These are phyloP conservation scores for Acanthamoeba royreba DNA, from an alignment of 208 protist species.

Conservation along the genomic window DNA sequence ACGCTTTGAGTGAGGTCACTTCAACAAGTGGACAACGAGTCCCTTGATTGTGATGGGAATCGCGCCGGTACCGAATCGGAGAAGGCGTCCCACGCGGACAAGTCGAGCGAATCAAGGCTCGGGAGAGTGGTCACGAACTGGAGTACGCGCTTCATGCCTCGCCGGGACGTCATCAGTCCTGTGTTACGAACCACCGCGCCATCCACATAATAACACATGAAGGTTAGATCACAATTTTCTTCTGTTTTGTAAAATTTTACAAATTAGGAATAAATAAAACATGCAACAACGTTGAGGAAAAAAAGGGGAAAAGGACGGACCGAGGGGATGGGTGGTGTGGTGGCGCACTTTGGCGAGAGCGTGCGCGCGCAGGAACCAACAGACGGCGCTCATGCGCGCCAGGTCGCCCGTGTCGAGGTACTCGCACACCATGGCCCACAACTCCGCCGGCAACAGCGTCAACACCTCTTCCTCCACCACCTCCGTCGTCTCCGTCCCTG, in stretches of 20 bases:
- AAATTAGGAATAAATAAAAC: not conserved
- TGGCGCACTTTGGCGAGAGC: not conserved
- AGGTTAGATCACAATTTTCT: too few species aligned
- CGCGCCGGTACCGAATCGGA: not conserved
- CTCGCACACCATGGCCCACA: not conserved
- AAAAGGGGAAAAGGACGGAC: not conserved
- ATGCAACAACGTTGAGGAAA: not conserved
- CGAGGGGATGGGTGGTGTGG: not conserved
- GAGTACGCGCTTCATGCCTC: not conserved
- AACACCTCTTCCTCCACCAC: not conserved
- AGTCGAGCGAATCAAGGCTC: not conserved
- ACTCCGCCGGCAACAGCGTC: not conserved
- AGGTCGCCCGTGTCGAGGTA: not conserved
- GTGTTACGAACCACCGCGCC: too few species aligned
- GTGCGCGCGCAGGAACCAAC: not conserved
- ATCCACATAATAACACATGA: too few species aligned
- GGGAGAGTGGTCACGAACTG: not conserved
- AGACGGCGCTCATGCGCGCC: not conserved
- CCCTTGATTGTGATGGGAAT: not conserved
- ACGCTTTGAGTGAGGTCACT: not conserved
- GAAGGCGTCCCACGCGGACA: not conserved
- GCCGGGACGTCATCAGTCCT: not conserved
- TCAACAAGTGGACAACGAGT: not conserved
- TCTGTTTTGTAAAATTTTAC: not conserved
- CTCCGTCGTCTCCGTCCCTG: too few species aligned